Evolutionary conservation across 768 basidiomycete species (phyloP).

Genomic region (Daedaleopsis nitida): DNA sequence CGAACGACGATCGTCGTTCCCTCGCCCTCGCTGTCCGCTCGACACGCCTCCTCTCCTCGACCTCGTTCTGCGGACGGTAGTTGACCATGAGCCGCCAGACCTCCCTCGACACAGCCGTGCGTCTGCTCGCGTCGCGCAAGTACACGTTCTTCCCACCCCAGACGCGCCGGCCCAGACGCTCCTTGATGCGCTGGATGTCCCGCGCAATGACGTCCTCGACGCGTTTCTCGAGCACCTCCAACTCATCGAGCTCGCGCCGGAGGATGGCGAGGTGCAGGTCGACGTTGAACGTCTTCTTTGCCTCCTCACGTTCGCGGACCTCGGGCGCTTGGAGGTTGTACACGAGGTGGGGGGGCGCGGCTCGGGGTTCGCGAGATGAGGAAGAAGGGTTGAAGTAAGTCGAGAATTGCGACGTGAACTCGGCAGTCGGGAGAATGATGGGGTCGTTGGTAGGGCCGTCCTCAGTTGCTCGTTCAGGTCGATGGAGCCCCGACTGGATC

Average conservation of each 20-base stretch:
- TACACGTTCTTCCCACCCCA: constrained; percentile 64
- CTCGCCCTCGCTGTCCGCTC: neutral
- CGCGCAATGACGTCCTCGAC: constrained; percentile 50
- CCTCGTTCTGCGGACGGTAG: constrained; percentile 32
- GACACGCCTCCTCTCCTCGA: neutral
- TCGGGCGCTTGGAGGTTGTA: constrained; percentile 33
- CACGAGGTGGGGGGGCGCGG: constrained; percentile 31
- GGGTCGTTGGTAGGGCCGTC: neutral
- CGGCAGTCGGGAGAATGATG: constrained; percentile 1
- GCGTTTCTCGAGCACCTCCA: constrained; percentile 46
- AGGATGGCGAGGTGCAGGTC: constrained; percentile 59
- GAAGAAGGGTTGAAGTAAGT: constrained; percentile 20
- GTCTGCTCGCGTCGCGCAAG: constrained; percentile 35
- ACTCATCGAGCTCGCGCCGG: constrained; percentile 51
- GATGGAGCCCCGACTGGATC: constrained; percentile 19
- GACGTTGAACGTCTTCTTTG: constrained; percentile 41
- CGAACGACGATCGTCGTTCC: neutral
- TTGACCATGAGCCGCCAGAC: constrained; percentile 55
- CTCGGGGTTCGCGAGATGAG: neutral
- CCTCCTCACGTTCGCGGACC: neutral
- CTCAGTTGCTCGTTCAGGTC: constrained; percentile 13
- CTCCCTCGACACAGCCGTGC: constrained; percentile 41
- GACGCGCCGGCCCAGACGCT: constrained; percentile 76
- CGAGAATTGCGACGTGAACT: constrained; percentile 9
- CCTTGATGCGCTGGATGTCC: constrained; percentile 64